These are phyloP conservation scores for Umbelopsis isabellina DNA, from an alignment of 192 early-diverging fungal species.

Conservation along the genomic window DNA sequence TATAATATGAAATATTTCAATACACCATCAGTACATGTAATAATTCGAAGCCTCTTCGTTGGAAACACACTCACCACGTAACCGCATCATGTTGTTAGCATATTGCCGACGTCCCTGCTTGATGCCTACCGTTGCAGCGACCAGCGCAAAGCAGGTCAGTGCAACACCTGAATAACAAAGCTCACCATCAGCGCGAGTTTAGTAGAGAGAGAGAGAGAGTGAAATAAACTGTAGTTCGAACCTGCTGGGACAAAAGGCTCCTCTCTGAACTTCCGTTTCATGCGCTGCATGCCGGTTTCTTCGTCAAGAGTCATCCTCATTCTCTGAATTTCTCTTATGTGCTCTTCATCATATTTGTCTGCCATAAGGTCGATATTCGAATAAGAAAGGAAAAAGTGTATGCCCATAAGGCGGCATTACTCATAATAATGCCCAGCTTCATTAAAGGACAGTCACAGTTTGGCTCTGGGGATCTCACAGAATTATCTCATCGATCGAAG, in stretches of 20 bases:
- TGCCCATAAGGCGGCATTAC: too few species aligned
- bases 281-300: conserved; percentile 29
- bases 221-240: not conserved
- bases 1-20: not conserved
- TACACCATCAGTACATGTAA: not conserved
- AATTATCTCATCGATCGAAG: too few species aligned
- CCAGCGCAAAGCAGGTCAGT: conserved; percentile 44
- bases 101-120: conserved; percentile 35
- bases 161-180: conserved; percentile 33
- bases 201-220: not conserved
- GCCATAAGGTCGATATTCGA: not conserved
- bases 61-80: conserved; percentile 31
- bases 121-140: conserved; percentile 43
- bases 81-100: conserved; percentile 43
- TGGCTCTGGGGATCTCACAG: not conserved
- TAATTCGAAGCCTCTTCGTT: not conserved
- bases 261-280: conserved; percentile 43
- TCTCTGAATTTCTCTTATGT: conserved; percentile 27
- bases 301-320: conserved; percentile 31
- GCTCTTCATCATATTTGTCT: conserved; percentile 22
- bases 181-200: not conserved
- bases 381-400: not conserved
- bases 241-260: conserved; percentile 45
- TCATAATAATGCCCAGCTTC: too few species aligned
- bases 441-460: not conserved